phyloP scores from a whole-genome alignment of 2,329 filamentous ascomycete genomes.

The Tolypocladium tropicale region DNA sequence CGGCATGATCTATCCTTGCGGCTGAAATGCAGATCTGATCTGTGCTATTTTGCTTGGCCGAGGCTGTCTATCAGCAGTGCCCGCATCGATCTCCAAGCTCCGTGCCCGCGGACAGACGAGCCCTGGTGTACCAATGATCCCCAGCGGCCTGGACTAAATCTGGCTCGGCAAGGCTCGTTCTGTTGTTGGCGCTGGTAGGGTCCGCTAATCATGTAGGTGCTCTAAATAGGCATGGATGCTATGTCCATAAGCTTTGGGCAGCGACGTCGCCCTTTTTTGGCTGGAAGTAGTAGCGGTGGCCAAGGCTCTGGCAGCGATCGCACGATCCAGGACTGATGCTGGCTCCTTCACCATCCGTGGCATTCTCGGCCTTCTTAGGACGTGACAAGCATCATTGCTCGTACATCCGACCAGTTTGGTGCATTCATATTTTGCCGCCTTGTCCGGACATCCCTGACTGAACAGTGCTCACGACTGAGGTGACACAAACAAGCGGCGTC shows the following conservation, averaged over 20 bases:
- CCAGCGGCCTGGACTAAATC: not conserved
- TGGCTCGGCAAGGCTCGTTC: not conserved
- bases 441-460: constrained; percentile 7
- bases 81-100: not conserved
- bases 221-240: not conserved
- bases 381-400: not conserved
- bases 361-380: not conserved
- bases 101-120: not conserved
- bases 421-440: not conserved
- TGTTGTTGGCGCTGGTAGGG: not conserved
- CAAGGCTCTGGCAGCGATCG: not conserved
- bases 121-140: not conserved
- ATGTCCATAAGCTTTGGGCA: not conserved
- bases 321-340: not conserved
- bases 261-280: not conserved
- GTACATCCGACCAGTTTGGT: not conserved
- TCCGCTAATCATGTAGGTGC: not conserved
- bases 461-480: constrained; percentile 11
- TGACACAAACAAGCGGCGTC: constrained; percentile 8
- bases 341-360: not conserved
- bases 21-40: not conserved
- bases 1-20: not conserved
- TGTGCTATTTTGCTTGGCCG: not conserved
- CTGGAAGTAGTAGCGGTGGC: not conserved
- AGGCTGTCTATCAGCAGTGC: not conserved